Evolutionary conservation across 345 rosid species (phyloP).

Genomic region (Eucalyptus leucophloia): DNA sequence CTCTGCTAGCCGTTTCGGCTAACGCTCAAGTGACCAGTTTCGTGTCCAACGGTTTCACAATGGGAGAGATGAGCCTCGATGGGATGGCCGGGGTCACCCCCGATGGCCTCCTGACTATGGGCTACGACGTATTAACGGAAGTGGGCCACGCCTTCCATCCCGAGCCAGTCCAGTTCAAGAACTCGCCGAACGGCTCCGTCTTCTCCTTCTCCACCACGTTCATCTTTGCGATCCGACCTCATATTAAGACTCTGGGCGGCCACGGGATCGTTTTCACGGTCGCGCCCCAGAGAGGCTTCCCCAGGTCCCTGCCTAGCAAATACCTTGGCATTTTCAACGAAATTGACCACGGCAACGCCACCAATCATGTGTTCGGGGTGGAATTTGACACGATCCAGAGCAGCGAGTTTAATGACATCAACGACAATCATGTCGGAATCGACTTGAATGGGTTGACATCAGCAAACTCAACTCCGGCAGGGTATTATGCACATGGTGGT

Average conservation of each 20-base stretch:
- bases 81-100: slow-evolving; percentile 13
- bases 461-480: slow-evolving; percentile 5
- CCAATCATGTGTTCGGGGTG: slow-evolving; percentile 38
- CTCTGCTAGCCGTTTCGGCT: neutral
- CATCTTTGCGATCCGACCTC: slow-evolving; percentile 39
- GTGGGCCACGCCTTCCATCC: slow-evolving; percentile 46
- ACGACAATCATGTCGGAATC: slow-evolving; percentile 44
- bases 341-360: slow-evolving; percentile 11
- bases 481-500: neutral
- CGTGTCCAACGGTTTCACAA: neutral
- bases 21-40: neutral
- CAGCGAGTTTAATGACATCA: slow-evolving; percentile 17
- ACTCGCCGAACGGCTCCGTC: slow-evolving; percentile 7
- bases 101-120: slow-evolving; percentile 28
- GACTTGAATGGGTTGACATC: slow-evolving; percentile 34
- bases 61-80: slow-evolving; percentile 13
- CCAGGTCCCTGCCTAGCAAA: slow-evolving; percentile 15
- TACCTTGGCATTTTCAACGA: slow-evolving; percentile 36
- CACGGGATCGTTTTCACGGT: slow-evolving; percentile 48
- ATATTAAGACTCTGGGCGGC: neutral
- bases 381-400: slow-evolving; percentile 30
- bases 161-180: slow-evolving; percentile 15
- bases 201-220: slow-evolving; percentile 44
- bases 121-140: too few relatives aligned
- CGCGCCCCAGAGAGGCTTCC: slow-evolving; percentile 30